Conservation (phyloP, 176 grass and related monocot species). For the Oryza nivara region DNA sequence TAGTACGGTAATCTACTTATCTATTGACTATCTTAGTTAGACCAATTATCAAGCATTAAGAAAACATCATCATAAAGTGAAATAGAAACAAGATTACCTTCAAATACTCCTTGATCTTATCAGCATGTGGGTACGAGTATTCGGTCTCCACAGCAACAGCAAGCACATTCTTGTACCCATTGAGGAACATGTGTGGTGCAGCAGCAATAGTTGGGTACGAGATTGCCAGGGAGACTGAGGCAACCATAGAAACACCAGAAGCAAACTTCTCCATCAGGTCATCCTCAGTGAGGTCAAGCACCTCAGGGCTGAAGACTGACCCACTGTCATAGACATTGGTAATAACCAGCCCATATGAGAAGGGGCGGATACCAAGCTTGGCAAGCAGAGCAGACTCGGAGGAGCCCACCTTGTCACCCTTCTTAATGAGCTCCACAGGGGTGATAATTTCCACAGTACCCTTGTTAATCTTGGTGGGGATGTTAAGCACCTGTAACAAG, state of each 20-base stretch:
- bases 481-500: slow-evolving; percentile 74
- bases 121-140: slow-evolving; percentile 76
- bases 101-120: slow-evolving; percentile 86
- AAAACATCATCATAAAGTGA: not conserved
- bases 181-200: slow-evolving; percentile 82
- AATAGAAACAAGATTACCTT: slow-evolving; percentile 47
- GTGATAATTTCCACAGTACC: slow-evolving; percentile 90
- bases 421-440: slow-evolving; percentile 81
- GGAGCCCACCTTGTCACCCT: slow-evolving; percentile 83
- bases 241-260: slow-evolving; percentile 69
- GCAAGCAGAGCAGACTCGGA: slow-evolving; percentile 83
- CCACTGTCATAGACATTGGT: slow-evolving; percentile 64
- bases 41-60: not conserved
- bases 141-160: slow-evolving; percentile 81
- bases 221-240: slow-evolving; percentile 68
- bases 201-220: slow-evolving; percentile 82
- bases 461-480: slow-evolving; percentile 95
- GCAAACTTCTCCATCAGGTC: slow-evolving; percentile 73
- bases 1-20: not conserved
- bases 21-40: not conserved
- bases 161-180: slow-evolving; percentile 88
- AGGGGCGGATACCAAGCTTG: slow-evolving; percentile 80
- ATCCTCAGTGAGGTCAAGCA: slow-evolving; percentile 77
- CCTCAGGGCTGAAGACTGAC: slow-evolving; percentile 86
- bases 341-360: slow-evolving; percentile 78